These are phyloP conservation scores for Staphylotrichum tortipilum DNA, from an alignment of 495 filamentous ascomycete genomes.

Conservation along the genomic window DNA sequence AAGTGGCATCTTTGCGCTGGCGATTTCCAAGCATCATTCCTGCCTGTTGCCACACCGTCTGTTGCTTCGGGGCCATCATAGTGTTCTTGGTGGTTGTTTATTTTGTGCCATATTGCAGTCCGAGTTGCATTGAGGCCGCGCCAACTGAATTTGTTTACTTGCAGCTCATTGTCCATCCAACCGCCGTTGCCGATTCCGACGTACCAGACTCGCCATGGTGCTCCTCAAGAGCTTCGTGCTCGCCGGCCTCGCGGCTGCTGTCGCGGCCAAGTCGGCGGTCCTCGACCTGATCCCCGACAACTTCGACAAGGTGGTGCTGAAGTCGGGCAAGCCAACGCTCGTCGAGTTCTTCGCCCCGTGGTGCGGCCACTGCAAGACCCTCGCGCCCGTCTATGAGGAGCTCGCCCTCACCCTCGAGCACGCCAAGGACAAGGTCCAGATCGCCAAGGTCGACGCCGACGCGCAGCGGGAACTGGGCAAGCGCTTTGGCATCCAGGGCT, in stretches of 20 bases:
- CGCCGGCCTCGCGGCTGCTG: constrained; percentile 36
- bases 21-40: constrained; percentile 25
- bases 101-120: neutral
- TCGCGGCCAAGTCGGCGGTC: constrained; percentile 55
- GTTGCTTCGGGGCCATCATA: neutral
- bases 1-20: constrained; percentile 28
- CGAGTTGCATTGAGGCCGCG: constrained; percentile 2
- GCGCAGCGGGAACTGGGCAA: constrained; percentile 73
- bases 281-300: constrained; percentile 80
- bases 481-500: constrained; percentile 82
- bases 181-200: no score
- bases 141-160: neutral
- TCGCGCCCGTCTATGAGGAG: constrained; percentile 91
- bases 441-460: constrained; percentile 95
- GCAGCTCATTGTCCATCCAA: no score
- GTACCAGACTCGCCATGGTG: constrained; percentile 38
- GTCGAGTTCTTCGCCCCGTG: constrained; percentile 99
- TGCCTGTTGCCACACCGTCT: constrained; percentile 9
- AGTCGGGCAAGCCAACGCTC: constrained; percentile 88
- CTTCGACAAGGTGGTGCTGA: constrained; percentile 81
- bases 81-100: neutral
- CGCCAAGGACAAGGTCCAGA: constrained; percentile 71
- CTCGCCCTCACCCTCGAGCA: constrained; percentile 65
- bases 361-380: constrained; percentile 97
- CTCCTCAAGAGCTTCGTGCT: constrained; percentile 47